phyloP scores from a whole-genome alignment of 1,284 basidiomycete genomes.

The Schizophyllum amplum region DNA sequence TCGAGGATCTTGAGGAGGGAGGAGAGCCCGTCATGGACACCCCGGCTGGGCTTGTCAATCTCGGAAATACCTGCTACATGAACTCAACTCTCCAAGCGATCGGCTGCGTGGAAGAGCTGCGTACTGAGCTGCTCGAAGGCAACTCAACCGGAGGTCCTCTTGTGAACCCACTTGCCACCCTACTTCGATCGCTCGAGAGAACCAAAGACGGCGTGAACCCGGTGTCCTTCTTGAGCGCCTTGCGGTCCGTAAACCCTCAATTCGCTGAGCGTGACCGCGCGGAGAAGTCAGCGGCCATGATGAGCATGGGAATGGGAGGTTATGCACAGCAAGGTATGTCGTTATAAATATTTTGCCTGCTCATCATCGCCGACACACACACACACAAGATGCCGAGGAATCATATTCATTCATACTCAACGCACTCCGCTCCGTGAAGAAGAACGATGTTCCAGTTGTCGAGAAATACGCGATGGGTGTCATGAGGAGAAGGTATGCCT shows the following conservation, averaged over 20 bases:
- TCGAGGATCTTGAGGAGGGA: background rate
- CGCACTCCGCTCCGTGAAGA: constrained; percentile 47
- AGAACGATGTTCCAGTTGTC: constrained; percentile 49
- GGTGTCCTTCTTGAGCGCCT: constrained; percentile 55
- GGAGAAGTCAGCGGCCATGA: constrained; percentile 15
- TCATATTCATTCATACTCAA: constrained; percentile 86
- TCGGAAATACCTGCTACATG: constrained; percentile 94
- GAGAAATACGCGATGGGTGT: constrained; percentile 83
- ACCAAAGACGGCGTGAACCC: constrained; percentile 81
- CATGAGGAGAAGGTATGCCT: constrained; percentile 72
- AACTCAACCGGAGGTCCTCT: background rate
- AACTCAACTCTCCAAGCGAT: constrained; percentile 93
- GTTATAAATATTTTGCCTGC: too few relatives aligned
- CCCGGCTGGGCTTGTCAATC: constrained; percentile 24
- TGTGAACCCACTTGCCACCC: background rate
- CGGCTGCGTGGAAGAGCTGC: constrained; percentile 85
- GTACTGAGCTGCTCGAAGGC: constrained; percentile 44
- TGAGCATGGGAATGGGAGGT: constrained; percentile 29
- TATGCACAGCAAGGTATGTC: constrained; percentile 83
- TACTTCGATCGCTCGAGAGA: background rate
- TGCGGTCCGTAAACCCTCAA: constrained; percentile 83
- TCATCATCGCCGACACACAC: too few relatives aligned
- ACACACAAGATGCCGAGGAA: constrained; percentile 84
- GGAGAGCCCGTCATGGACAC: background rate
- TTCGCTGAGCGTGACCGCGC: constrained; percentile 71